Base-by-base conservation (phyloP, 2,329 filamentous ascomycete species). In the Septoria linicola region DNA sequence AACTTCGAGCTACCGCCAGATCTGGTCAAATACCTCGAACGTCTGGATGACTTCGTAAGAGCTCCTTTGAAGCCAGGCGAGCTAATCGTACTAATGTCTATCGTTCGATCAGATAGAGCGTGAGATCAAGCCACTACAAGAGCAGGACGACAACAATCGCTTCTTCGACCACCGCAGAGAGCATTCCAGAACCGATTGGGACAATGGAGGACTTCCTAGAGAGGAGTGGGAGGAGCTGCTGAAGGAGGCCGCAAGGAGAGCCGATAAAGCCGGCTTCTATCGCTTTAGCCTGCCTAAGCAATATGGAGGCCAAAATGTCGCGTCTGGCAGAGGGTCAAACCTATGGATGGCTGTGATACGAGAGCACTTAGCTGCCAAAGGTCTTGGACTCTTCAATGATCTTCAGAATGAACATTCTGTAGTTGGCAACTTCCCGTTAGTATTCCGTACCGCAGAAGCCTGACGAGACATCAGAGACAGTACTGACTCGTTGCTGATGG, bases 151-250 rank as follows among this genome's bases (percentile, higher is more conserved):
- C 64, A 84, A 84, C 62, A 72, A 80, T 48, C 77, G 80, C 51
- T 85, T 85, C 75, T 84, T 85, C 68, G 81, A 84, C 65, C 78
- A 85, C 66, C 76, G 81, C 14, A 78, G 81, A 56, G 81, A 85
- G 59, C 75, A 83, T 60, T 71, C 79, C 5, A 78, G 81, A 27
- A 85, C 81, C 1, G 75, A 84, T 61, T 84, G 80, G 80, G 75
- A 78, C 47, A 75, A 76, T 34, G 69, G 72, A 50, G 80, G 81
- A 2, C 71, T 84, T 2, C 81, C 82, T 1, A 74, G 73, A 4
- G 66, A 72, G 37, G 80, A 83, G 59, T 84, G 81, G 81, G 80
- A 84, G 59, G 68, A 70, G 1, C 67, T 85, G 0, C 69, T 84
- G 11, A 61, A 53, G 4, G 65, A 80, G 63, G 76, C 76, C 10